Conservation (phyloP, 2,329 filamentous ascomycete species). For the Aspergillus unguis region DNA sequence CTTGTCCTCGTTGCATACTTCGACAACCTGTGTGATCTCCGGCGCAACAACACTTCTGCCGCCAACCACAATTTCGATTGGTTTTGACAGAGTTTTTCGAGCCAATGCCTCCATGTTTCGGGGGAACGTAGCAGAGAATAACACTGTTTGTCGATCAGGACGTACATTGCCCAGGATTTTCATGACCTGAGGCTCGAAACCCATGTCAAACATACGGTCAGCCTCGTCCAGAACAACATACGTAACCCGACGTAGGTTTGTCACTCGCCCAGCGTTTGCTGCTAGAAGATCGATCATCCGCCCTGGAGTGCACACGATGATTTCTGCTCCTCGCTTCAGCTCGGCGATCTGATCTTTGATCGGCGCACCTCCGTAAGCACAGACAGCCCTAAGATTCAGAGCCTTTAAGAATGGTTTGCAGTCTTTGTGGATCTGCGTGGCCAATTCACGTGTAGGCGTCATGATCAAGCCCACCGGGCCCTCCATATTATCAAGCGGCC, state of each 20-base stretch:
- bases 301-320: slow-evolving; percentile 91
- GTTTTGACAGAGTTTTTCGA: slow-evolving; percentile 79
- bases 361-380: slow-evolving; percentile 89
- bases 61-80: slow-evolving; percentile 89
- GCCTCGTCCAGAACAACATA: slow-evolving; percentile 97
- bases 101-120: slow-evolving; percentile 87
- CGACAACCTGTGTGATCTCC: slow-evolving; percentile 86
- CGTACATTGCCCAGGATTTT: slow-evolving; percentile 91
- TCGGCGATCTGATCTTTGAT: slow-evolving; percentile 98
- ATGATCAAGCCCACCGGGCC: slow-evolving; percentile 86
- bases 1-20: slow-evolving; percentile 74
- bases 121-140: slow-evolving; percentile 96
- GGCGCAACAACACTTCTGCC: slow-evolving; percentile 68
- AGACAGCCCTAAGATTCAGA: slow-evolving; percentile 79
- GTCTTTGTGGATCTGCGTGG: slow-evolving; percentile 89
- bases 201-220: slow-evolving; percentile 99
- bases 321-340: slow-evolving; percentile 89
- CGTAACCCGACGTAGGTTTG: slow-evolving; percentile 81
- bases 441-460: slow-evolving; percentile 90
- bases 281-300: slow-evolving; percentile 93
- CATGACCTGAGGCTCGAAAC: slow-evolving; percentile 96
- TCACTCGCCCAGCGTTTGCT: slow-evolving; percentile 90
- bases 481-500: slow-evolving; percentile 74
- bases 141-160: slow-evolving; percentile 86
- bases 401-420: slow-evolving; percentile 92